Percentiles rank a stretch among this genome's conserved stretches.
Evolutionary conservation across 352 stramenopile species (phyloP).

Genomic region (Phytophthora nicotianae): DNA sequence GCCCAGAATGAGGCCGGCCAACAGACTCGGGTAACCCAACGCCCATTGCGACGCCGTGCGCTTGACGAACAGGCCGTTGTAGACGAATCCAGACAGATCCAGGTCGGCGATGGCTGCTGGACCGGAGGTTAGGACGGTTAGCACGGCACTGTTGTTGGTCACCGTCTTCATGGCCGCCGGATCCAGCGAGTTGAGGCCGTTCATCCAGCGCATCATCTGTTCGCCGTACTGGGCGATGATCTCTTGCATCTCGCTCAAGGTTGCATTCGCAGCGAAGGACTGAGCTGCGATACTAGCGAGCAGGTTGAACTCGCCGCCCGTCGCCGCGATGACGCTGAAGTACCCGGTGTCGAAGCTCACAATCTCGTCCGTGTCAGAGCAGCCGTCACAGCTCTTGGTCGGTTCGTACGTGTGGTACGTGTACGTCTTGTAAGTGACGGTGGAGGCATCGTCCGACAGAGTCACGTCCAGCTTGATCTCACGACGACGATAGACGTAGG

Average conservation of each 20-base stretch:
- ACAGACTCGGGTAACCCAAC: slow-evolving; percentile 71
- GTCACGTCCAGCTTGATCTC: slow-evolving; percentile 68
- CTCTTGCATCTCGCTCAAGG: slow-evolving; percentile 17
- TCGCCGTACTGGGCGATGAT: slow-evolving; percentile 46
- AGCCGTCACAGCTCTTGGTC: slow-evolving; percentile 52
- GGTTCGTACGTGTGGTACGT: slow-evolving; percentile 70
- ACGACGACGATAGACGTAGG: slow-evolving; percentile 72
- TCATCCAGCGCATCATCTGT: slow-evolving; percentile 78
- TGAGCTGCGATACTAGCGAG: slow-evolving; percentile 45
- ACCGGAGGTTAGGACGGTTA: slow-evolving; percentile 40
- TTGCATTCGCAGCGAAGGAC: slow-evolving; percentile 45
- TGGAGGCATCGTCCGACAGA: slow-evolving; percentile 54
- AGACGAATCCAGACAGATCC: slow-evolving; percentile 66
- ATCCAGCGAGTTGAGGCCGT: slow-evolving; percentile 80
- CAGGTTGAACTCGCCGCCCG: slow-evolving; percentile 66
- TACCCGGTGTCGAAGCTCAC: slow-evolving; percentile 67
- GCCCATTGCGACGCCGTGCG: slow-evolving; percentile 67
- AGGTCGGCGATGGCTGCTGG: slow-evolving; percentile 42
- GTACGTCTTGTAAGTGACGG: slow-evolving; percentile 79
- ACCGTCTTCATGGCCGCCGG: slow-evolving; percentile 64
- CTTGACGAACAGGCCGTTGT: slow-evolving; percentile 74
- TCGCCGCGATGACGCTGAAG: slow-evolving; percentile 66
- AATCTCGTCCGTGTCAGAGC: slow-evolving; percentile 59
- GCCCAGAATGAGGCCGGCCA: slow-evolving; percentile 61
- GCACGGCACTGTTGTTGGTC: slow-evolving; percentile 38